Evolutionary conservation across 768 basidiomycete species (phyloP).

Genomic region (Trametes sanguinea): DNA sequence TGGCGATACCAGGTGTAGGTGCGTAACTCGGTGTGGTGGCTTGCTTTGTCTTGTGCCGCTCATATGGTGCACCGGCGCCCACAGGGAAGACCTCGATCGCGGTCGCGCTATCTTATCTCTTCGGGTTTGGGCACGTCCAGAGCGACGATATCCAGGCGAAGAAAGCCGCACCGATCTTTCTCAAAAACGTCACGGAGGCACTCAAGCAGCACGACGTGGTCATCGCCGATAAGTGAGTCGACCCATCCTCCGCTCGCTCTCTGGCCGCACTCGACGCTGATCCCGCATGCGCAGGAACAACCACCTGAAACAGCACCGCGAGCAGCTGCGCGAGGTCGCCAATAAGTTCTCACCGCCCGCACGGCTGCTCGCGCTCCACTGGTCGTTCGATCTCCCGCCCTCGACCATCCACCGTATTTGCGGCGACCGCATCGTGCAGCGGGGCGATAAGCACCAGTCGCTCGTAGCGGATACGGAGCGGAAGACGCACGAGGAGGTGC

Average conservation of each 20-base stretch:
- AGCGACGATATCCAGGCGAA: constrained; percentile 86
- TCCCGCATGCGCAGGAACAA: constrained; percentile 65
- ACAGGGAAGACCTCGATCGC: constrained; percentile 87
- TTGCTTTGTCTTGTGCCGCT: background rate
- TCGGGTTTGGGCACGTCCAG: constrained; percentile 89
- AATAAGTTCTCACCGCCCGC: constrained; percentile 50
- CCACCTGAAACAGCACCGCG: constrained; percentile 81
- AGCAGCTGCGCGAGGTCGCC: constrained; percentile 60
- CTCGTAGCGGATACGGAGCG: constrained; percentile 58
- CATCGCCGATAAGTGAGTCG: constrained; percentile 85
- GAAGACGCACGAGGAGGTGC: constrained; percentile 71
- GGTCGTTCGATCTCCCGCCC: constrained; percentile 59
- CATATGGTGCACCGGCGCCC: background rate
- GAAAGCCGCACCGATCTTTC: constrained; percentile 67
- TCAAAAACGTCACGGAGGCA: constrained; percentile 67
- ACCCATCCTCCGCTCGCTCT: background rate
- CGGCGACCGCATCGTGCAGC: constrained; percentile 65
- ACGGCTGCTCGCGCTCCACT: constrained; percentile 81
- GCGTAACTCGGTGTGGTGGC: constrained; percentile 32
- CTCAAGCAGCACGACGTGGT: constrained; percentile 73
- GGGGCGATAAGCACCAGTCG: constrained; percentile 86
- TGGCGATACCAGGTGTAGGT: constrained; percentile 95
- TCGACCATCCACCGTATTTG: constrained; percentile 74
- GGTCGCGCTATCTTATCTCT: constrained; percentile 76
- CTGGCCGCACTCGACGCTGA: background rate